phyloP scores from a whole-genome alignment of 83 land plant species.

The Larix sibirica region DNA sequence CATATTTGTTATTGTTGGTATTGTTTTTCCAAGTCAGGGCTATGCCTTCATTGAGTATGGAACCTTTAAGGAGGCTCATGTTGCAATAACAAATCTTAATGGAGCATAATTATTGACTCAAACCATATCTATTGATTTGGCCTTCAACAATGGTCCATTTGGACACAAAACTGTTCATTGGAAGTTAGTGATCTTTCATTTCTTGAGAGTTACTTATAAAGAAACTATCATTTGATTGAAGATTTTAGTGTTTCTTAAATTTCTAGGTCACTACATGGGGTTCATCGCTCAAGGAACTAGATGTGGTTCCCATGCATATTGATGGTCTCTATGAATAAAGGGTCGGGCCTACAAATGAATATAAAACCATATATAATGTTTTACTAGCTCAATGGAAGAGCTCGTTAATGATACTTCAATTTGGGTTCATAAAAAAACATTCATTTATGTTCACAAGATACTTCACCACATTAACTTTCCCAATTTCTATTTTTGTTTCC shows the following conservation, averaged over 20 bases:
- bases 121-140: conserved; percentile 61
- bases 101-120: conserved; percentile 52
- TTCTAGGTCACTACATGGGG: conserved; percentile 10
- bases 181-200: conserved; percentile 23
- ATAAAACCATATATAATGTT: too few species aligned
- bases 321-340: too few species aligned
- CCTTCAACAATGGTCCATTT: conserved; percentile 56
- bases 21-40: conserved; percentile 44
- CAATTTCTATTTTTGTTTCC: too few species aligned
- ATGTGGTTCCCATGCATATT: too few species aligned
- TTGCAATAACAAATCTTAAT: conserved; percentile 48
- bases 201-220: not conserved
- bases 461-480: too few species aligned
- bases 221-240: not conserved
- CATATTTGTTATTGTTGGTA: too few species aligned
- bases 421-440: too few species aligned
- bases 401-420: too few species aligned
- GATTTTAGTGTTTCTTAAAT: not conserved
- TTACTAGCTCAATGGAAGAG: too few species aligned
- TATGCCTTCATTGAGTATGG: conserved; percentile 98
- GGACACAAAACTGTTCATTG: conserved; percentile 36
- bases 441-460: not conserved
- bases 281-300: conserved; percentile 9
- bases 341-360: too few species aligned
- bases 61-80: conserved; percentile 49